These are phyloP conservation scores for Mentha longifolia DNA, from an alignment of 257 asterid species.

Conservation along the genomic window DNA sequence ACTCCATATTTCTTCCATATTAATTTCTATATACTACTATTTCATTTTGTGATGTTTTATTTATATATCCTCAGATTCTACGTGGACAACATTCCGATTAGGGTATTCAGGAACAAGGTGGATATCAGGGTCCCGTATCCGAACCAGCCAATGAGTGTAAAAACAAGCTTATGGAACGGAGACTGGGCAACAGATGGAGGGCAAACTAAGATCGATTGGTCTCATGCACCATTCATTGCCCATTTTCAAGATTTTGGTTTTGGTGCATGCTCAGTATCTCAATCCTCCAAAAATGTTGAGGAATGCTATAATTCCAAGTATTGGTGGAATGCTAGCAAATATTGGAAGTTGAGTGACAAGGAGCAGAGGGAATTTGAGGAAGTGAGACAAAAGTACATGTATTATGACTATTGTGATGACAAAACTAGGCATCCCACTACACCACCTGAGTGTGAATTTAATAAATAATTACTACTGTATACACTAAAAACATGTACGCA, in stretches of 20 bases:
- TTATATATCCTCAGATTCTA: slow-evolving; percentile 43
- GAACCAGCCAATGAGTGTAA: slow-evolving; percentile 55
- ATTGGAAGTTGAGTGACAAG: slow-evolving; percentile 36
- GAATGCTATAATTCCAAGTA: slow-evolving; percentile 36
- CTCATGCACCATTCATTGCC: slow-evolving; percentile 63
- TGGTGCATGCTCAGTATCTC: slow-evolving; percentile 38
- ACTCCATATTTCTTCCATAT: background rate
- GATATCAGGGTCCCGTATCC: slow-evolving; percentile 52
- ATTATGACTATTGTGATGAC: slow-evolving; percentile 71
- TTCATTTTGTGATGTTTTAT: too few relatives aligned
- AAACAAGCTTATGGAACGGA: slow-evolving; percentile 67
- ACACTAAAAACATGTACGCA: too few relatives aligned
- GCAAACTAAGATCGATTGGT: slow-evolving; percentile 54
- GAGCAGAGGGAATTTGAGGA: slow-evolving; percentile 21
- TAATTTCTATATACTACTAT: too few relatives aligned
- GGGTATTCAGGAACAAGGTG: slow-evolving; percentile 60
- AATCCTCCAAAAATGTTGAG: background rate
- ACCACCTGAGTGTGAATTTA: slow-evolving; percentile 53
- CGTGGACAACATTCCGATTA: slow-evolving; percentile 65
- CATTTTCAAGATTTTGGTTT: slow-evolving; percentile 46
- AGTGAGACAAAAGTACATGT: slow-evolving; percentile 44
- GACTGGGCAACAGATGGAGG: slow-evolving; percentile 84
- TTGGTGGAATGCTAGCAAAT: slow-evolving; percentile 50
- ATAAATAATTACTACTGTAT: background rate
- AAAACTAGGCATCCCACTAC: slow-evolving; percentile 37